A percentile compares a stretch with the other conserved stretches of the same genome.
Evolutionary conservation across 78 protist genomes (phyloP).

Genomic region (Dictyostelium firmibasis): DNA sequence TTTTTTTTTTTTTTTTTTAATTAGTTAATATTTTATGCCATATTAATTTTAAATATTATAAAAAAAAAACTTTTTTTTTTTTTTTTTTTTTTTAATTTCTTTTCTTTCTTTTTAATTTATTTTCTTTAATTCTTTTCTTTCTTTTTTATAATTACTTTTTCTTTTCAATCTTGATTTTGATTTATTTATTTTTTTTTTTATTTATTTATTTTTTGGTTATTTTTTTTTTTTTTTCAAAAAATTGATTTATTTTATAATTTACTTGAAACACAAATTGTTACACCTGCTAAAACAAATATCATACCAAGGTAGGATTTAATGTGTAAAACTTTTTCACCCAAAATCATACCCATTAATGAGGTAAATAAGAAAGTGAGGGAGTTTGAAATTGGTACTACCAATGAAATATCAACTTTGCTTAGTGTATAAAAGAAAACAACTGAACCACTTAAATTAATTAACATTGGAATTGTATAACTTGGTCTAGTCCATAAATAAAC

Average conservation of each 20-base stretch:
- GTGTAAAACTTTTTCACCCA: conserved; percentile 44
- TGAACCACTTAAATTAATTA: conserved; percentile 73
- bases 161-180: too few species aligned
- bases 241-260: neutral
- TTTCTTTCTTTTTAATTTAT: too few species aligned
- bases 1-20: too few species aligned
- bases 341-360: conserved; percentile 27
- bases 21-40: too few species aligned
- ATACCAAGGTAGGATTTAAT: conserved; percentile 55
- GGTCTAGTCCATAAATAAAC: conserved; percentile 67
- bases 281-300: conserved; percentile 56
- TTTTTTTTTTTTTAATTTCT: too few species aligned
- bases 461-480: conserved; percentile 63
- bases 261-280: conserved; percentile 62
- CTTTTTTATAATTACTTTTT: too few species aligned
- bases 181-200: too few species aligned
- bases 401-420: conserved; percentile 63
- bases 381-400: conserved; percentile 78
- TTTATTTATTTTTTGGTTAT: neutral
- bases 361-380: conserved; percentile 80
- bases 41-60: too few species aligned
- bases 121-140: too few species aligned
- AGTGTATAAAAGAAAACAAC: conserved; percentile 72
- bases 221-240: neutral
- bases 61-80: too few species aligned